phyloP scores from a whole-genome alignment of 192 early-diverging fungal genomes.

The Coemansia sp. region DNA sequence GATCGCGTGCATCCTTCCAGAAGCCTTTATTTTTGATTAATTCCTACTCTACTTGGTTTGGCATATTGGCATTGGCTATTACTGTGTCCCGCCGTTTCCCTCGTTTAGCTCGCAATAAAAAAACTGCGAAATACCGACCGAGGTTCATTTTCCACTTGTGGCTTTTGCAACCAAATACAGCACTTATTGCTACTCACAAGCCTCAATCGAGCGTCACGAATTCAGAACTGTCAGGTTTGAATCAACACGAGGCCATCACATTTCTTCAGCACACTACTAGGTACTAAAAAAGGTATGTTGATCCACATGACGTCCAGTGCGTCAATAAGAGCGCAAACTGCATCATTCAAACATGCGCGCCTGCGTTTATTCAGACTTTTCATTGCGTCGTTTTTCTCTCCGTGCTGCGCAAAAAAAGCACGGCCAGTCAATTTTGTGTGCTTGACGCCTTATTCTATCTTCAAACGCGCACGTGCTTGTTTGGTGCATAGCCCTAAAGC shows the following conservation, averaged over 20 bases:
- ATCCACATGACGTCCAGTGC: not conserved
- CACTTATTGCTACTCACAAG: not conserved
- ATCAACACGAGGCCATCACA: too few species aligned
- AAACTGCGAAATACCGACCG: not conserved
- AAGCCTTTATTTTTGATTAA: not conserved
- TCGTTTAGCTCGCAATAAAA: not conserved
- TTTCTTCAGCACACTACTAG: not conserved
- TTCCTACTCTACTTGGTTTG: not conserved
- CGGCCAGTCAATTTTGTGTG: not conserved
- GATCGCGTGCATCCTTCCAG: not conserved
- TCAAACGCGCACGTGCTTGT: not conserved
- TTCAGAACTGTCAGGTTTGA: too few species aligned
- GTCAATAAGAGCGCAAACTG: not conserved
- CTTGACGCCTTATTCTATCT: not conserved
- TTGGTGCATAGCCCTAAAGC: not conserved
- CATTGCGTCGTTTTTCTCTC: not conserved
- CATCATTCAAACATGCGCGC: slow-evolving; percentile 1
- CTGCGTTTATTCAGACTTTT: slow-evolving; percentile 2
- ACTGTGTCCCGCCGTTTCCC: not conserved
- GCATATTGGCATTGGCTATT: not conserved
- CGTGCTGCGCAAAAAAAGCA: not conserved
- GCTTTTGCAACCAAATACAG: not conserved
- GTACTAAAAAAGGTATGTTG: slow-evolving; percentile 2
- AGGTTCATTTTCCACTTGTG: not conserved
- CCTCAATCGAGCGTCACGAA: not conserved